phyloP scores from a whole-genome alignment of 805 yeast genomes.

The Ogataea thermomethanolica region DNA sequence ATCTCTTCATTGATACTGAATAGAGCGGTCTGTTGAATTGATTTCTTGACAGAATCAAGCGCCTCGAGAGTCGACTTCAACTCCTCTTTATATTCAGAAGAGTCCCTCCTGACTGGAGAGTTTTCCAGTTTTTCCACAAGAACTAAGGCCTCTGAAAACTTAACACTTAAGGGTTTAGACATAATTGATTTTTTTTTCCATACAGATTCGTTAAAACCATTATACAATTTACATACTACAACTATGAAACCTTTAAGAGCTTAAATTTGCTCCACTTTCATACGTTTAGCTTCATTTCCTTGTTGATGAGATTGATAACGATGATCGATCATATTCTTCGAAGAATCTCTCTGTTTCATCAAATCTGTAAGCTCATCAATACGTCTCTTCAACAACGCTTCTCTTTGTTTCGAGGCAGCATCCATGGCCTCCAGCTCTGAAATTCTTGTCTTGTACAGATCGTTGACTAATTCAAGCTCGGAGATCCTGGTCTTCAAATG shows the following conservation, averaged over 20 bases:
- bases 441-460: conserved; percentile 77
- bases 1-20: conserved; percentile 71
- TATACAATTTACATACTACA: conserved; percentile 8
- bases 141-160: conserved; percentile 14
- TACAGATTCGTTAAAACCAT: conserved; percentile 7
- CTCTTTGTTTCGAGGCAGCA: conserved; percentile 50
- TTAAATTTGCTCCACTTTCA: conserved; percentile 17
- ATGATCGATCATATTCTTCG: conserved; percentile 11
- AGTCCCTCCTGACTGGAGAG: conserved; percentile 21
- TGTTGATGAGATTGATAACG: conserved; percentile 11
- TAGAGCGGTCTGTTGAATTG: conserved; percentile 47
- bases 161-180: conserved; percentile 19
- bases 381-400: conserved; percentile 43
- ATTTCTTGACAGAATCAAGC: conserved; percentile 23
- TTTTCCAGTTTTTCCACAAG: conserved; percentile 11
- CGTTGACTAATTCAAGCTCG: conserved; percentile 88
- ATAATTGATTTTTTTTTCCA: neutral
- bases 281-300: conserved; percentile 20
- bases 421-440: conserved; percentile 75
- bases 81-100: conserved; percentile 17
- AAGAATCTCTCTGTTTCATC: conserved; percentile 10
- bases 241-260: conserved; percentile 2
- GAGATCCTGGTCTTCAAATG: conserved; percentile 70
- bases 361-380: conserved; percentile 39
- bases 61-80: conserved; percentile 9